Base-by-base conservation (phyloP, 306 rosid genomes). In the Arachis stenosperma region DNA sequence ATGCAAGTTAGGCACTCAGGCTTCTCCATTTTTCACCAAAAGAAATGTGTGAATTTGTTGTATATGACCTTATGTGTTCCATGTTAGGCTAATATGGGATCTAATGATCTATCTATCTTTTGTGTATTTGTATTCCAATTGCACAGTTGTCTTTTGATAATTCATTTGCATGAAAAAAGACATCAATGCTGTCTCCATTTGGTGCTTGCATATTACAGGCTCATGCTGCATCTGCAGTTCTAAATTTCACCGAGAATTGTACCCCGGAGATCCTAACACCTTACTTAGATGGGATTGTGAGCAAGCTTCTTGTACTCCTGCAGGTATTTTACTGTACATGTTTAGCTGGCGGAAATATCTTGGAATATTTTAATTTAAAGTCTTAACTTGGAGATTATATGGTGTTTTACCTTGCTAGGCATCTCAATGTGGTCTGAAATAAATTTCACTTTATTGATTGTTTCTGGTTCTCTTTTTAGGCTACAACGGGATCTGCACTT, bases 221-320 rank as follows among this genome's bases (percentile, higher is more conserved):
- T 50, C 95, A 87, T 78, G 95, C 95, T 55, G 95, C 95, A 66
- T 89, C 95, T 62, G 95, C 95, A 13, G 88, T 87, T 61, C 84
- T 89, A 40, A 89, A 89, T 78, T 87, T 89, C 72, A 84, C 89
- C 33, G 95, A 89, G 82, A 89, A 87, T 78, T 89, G 95, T 69
- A 87, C 86, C 60, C 84, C 91, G 8, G 85, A 85, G 77, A 83
- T 87, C 41, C 84, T 89, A 67, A 80, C 81, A 52, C 94, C 94
- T 7, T 89, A 89, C 75, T 79, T 89, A 73, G 91, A 89, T 75
- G 94, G 89, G 67, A 78, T 89, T 15, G 94, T 89, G 78, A 83
- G 86, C 86, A 89, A 89, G 73, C 88, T 87, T 75, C 86, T 89
- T 57, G 85, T 87, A 40, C 89, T 89, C 67, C 78, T 89, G 30